phyloP scores from a whole-genome alignment of 257 asterid species.

The Hygrophila difformis region DNA sequence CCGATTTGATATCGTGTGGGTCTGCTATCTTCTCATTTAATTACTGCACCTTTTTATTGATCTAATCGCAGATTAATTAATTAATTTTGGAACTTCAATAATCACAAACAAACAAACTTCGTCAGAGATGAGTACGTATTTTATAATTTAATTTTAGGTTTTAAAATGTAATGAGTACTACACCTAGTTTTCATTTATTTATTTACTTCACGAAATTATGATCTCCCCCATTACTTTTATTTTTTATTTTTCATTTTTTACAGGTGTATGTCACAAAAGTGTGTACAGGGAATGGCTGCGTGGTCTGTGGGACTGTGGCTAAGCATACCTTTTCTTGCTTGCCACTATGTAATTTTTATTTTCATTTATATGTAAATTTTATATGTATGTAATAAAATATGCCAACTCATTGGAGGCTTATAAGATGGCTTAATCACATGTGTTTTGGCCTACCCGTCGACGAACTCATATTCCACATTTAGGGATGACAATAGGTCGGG shows the following conservation, averaged over 20 bases:
- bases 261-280: conserved; percentile 30
- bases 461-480: too few species aligned
- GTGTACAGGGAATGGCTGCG: conserved; percentile 30
- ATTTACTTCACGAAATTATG: too few species aligned
- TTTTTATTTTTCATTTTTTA: background rate
- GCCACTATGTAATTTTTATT: conserved; percentile 25
- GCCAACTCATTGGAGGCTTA: background rate
- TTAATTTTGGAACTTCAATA: too few species aligned
- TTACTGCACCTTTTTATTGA: conserved; percentile 5
- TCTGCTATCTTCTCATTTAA: conserved; percentile 16
- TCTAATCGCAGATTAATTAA: conserved; percentile 13
- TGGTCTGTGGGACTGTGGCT: conserved; percentile 8
- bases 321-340: conserved; percentile 28
- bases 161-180: too few species aligned
- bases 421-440: conserved; percentile 3
- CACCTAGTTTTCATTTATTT: too few species aligned
- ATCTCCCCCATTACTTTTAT: too few species aligned
- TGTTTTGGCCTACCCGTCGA: too few species aligned
- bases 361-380: too few species aligned
- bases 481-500: too few species aligned
- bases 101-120: conserved; percentile 8
- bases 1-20: conserved; percentile 49
- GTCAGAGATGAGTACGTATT: background rate
- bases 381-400: background rate
- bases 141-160: too few species aligned